phyloP scores from a whole-genome alignment of 1,284 basidiomycete genomes.

The Athelia sp. region DNA sequence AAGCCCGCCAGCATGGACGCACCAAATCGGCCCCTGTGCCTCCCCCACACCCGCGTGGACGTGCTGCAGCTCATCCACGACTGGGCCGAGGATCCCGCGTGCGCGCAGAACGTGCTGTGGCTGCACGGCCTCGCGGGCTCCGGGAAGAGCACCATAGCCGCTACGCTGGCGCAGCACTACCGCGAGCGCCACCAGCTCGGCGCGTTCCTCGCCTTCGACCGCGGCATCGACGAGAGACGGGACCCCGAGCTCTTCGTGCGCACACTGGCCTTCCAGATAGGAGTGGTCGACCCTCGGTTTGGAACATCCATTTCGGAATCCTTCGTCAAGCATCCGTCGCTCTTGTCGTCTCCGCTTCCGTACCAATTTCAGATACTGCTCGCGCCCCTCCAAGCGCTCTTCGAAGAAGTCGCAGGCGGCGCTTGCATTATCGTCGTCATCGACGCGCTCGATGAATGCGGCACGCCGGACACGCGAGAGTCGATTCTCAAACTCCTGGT shows the following conservation, averaged over 20 bases:
- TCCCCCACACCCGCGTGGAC: background rate
- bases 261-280: slow-evolving; percentile 14
- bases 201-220: slow-evolving; percentile 12
- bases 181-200: slow-evolving; percentile 10
- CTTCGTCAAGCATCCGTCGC: background rate
- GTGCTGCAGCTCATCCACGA: slow-evolving; percentile 7
- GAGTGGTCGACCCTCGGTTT: slow-evolving; percentile 8
- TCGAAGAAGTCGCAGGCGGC: background rate
- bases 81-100: slow-evolving; percentile 9
- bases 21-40: background rate
- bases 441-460: slow-evolving; percentile 17
- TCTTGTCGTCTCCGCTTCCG: background rate
- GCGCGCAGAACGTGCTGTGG: slow-evolving; percentile 12
- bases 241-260: slow-evolving; percentile 11
- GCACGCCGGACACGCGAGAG: slow-evolving; percentile 5
- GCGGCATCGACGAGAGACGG: slow-evolving; percentile 4
- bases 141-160: slow-evolving; percentile 17
- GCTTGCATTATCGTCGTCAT: slow-evolving; percentile 1
- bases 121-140: slow-evolving; percentile 14
- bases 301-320: background rate
- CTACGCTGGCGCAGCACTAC: slow-evolving; percentile 9
- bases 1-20: background rate
- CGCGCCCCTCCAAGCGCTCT: background rate
- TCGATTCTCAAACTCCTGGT: slow-evolving; percentile 6
- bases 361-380: slow-evolving; percentile 3